These are phyloP conservation scores for Pichia sp. DNA, from an alignment of 1,139 yeast species.

Conservation along the genomic window DNA sequence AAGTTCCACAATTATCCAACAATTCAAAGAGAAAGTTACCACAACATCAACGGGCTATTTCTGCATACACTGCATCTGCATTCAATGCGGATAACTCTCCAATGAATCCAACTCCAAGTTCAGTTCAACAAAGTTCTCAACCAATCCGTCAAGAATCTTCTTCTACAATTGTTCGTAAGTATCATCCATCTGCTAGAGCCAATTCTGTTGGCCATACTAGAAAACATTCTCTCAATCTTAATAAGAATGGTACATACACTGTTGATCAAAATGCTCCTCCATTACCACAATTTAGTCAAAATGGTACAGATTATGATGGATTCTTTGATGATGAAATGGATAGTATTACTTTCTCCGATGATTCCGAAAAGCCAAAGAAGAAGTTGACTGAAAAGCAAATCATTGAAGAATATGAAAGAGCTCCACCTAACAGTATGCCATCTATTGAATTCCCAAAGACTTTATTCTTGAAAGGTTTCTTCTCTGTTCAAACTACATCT, in stretches of 20 bases:
- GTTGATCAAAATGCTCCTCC: slow-evolving; percentile 42
- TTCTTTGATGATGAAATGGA: slow-evolving; percentile 65
- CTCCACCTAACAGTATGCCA: slow-evolving; percentile 84
- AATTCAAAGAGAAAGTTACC: slow-evolving; percentile 28
- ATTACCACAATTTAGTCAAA: slow-evolving; percentile 40
- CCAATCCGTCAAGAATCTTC: slow-evolving; percentile 1
- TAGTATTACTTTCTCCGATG: slow-evolving; percentile 26
- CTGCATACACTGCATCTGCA: slow-evolving; percentile 32
- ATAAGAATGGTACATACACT: slow-evolving; percentile 32
- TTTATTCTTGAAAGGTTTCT: slow-evolving; percentile 88
- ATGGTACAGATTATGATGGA: slow-evolving; percentile 38
- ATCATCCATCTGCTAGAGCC: slow-evolving; percentile 88
- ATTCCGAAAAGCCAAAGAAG: slow-evolving; percentile 25
- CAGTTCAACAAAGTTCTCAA: neutral
- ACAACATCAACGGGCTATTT: slow-evolving; percentile 34
- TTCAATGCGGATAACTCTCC: slow-evolving; percentile 19
- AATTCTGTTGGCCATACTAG: slow-evolving; percentile 83
- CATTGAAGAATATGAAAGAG: slow-evolving; percentile 62
- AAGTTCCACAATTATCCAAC: slow-evolving; percentile 29
- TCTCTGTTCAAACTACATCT: slow-evolving; percentile 94
- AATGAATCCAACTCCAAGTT: neutral
- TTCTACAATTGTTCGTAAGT: slow-evolving; percentile 31
- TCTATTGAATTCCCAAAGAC: slow-evolving; percentile 93
- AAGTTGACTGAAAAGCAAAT: slow-evolving; percentile 61
- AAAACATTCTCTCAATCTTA: slow-evolving; percentile 51